A percentile compares a stretch with the other conserved stretches of the same genome.
Evolutionary conservation across 495 filamentous ascomycete species (phyloP).

Genomic region (Lophiotrema nucula): DNA sequence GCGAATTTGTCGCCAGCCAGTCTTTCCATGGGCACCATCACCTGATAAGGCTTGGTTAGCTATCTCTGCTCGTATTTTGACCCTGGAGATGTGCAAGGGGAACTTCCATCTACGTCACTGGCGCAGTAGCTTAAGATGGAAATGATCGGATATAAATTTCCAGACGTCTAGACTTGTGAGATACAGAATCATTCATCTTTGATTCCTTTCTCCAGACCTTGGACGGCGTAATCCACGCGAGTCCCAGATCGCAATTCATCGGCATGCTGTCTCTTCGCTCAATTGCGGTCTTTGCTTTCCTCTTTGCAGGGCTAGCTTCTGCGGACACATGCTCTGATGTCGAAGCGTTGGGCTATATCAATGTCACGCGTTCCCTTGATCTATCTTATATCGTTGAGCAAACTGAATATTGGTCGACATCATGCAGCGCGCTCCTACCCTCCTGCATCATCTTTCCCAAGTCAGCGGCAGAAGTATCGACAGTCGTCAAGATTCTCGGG

Average conservation of each 20-base stretch:
- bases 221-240: no score
- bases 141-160: neutral
- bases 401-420: constrained; percentile 28
- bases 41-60: neutral
- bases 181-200: neutral
- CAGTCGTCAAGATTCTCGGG: constrained; percentile 13
- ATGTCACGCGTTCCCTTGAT: constrained; percentile 12
- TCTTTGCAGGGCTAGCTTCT: neutral
- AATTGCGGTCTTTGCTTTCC: neutral
- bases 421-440: constrained; percentile 17
- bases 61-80: neutral
- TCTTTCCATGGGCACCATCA: neutral
- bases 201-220: neutral
- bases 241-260: neutral
- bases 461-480: constrained; percentile 17
- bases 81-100: neutral
- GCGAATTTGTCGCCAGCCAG: neutral
- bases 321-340: constrained; percentile 14
- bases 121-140: neutral
- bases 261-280: neutral
- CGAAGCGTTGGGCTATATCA: constrained; percentile 18
- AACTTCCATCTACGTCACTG: neutral
- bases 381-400: constrained; percentile 22
- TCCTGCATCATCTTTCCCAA: constrained; percentile 31
- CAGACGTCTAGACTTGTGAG: neutral